phyloP scores from a whole-genome alignment of 495 filamentous ascomycete genomes.

The Lineolata rhizophorae region DNA sequence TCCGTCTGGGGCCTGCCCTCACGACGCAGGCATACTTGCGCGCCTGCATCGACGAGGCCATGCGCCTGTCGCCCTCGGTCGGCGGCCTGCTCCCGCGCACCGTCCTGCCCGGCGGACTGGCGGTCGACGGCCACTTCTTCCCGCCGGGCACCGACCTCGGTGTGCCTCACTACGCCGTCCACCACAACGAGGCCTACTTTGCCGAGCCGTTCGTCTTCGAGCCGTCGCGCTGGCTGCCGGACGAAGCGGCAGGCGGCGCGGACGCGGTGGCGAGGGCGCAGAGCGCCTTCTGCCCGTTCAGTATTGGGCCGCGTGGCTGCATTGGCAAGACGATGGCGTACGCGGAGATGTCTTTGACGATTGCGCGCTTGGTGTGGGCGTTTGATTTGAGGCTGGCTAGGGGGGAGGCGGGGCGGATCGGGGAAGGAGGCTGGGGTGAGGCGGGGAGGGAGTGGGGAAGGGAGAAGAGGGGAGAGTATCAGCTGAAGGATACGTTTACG shows the following conservation, averaged over 20 bases:
- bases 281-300: conserved; percentile 12
- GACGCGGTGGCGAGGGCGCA: conserved; percentile 4
- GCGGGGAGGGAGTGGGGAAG: conserved; percentile 16
- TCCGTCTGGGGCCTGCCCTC: conserved; percentile 24
- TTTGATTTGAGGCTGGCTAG: conserved; percentile 8
- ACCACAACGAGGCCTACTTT: conserved; percentile 12
- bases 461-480: conserved; percentile 25
- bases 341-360: conserved; percentile 9
- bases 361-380: conserved; percentile 10
- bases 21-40: conserved; percentile 30
- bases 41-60: conserved; percentile 41
- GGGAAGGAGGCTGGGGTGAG: background rate
- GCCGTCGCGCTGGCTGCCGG: conserved; percentile 12
- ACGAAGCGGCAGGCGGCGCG: background rate
- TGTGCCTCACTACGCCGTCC: conserved; percentile 11
- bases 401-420: conserved; percentile 4
- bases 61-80: conserved; percentile 47
- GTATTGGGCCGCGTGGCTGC: conserved; percentile 11
- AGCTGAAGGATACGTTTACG: conserved; percentile 34
- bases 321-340: conserved; percentile 14
- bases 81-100: conserved; percentile 33
- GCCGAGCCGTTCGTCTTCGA: conserved; percentile 9
- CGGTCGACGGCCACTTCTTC: conserved; percentile 26
- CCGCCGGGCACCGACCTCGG: conserved; percentile 23
- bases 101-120: conserved; percentile 36